Percentiles rank a stretch among this genome's conserved stretches.
Evolutionary conservation across 495 filamentous ascomycete genomes (phyloP).

Genomic region (Talaromyces liani): DNA sequence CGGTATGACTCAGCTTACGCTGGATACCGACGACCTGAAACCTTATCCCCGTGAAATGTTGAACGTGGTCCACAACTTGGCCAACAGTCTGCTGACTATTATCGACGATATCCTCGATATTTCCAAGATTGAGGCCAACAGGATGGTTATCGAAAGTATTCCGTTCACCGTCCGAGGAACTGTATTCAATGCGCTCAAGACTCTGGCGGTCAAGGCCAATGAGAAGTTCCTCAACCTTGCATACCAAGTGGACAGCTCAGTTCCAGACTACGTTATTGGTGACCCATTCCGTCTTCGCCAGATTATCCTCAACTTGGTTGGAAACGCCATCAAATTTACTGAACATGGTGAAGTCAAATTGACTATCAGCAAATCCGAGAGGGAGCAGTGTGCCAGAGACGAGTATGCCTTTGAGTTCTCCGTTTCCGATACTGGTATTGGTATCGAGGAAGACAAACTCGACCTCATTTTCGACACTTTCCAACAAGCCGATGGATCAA

Average conservation of each 20-base stretch:
- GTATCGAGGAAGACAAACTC: slow-evolving; percentile 91
- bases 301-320: slow-evolving; percentile 65
- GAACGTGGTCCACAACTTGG: slow-evolving; percentile 96
- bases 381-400: slow-evolving; percentile 57
- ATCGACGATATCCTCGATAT: slow-evolving; percentile 99
- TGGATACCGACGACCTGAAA: slow-evolving; percentile 87
- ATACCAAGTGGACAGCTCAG: slow-evolving; percentile 87
- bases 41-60: slow-evolving; percentile 97
- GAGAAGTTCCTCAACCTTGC: slow-evolving; percentile 92
- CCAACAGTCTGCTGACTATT: slow-evolving; percentile 94
- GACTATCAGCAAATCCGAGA: slow-evolving; percentile 68
- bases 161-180: slow-evolving; percentile 92
- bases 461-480: slow-evolving; percentile 99
- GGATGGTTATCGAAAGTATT: slow-evolving; percentile 99
- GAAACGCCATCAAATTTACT: slow-evolving; percentile 80
- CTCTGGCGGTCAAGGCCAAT: slow-evolving; percentile 92
- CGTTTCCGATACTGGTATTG: slow-evolving; percentile 95
- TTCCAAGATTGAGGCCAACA: slow-evolving; percentile 97
- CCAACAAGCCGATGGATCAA: slow-evolving; percentile 97
- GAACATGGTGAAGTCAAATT: slow-evolving; percentile 96
- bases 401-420: slow-evolving; percentile 96
- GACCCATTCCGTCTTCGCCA: slow-evolving; percentile 96
- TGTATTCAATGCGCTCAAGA: slow-evolving; percentile 97
- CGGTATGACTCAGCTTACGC: slow-evolving; percentile 92
- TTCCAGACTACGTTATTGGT: slow-evolving; percentile 93